phyloP scores from a whole-genome alignment of 495 filamentous ascomycete genomes.

The Thermochaetoides thermophila region DNA sequence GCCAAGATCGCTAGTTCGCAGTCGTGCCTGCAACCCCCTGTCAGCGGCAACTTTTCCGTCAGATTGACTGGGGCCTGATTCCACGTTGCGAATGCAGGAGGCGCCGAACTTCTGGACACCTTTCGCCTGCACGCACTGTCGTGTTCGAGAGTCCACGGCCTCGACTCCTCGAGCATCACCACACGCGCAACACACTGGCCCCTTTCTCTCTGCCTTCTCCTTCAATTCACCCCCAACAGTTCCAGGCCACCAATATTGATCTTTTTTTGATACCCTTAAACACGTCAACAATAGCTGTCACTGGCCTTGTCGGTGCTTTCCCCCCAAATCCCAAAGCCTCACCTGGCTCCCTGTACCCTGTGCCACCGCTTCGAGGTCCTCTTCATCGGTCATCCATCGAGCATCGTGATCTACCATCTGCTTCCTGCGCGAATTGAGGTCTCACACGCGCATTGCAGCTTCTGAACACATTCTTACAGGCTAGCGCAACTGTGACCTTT shows the following conservation, averaged over 20 bases:
- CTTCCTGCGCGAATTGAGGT: slow-evolving; percentile 2
- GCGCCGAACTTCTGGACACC: slow-evolving; percentile 22
- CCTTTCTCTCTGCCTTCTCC: slow-evolving; percentile 1
- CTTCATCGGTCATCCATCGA: slow-evolving; percentile 2
- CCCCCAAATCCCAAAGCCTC: neutral
- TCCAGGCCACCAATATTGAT: neutral
- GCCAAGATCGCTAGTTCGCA: slow-evolving; percentile 5
- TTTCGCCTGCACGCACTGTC: slow-evolving; percentile 16
- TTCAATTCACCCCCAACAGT: neutral
- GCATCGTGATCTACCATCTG: slow-evolving; percentile 2
- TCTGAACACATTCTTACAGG: no score
- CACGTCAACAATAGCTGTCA: no score
- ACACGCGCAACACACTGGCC: slow-evolving; percentile 1
- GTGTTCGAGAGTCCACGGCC: no score
- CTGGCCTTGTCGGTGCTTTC: no score
- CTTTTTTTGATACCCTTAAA: neutral
- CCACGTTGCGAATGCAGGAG: slow-evolving; percentile 9
- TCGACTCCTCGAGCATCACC: slow-evolving; percentile 4
- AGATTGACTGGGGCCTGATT: slow-evolving; percentile 8
- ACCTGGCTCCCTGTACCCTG: slow-evolving; percentile 3
- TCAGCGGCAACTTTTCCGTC: slow-evolving; percentile 15
- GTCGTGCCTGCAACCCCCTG: slow-evolving; percentile 4
- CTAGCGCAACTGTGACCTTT: no score
- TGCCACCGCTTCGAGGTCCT: slow-evolving; percentile 3
- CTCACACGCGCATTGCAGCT: neutral